Percentiles rank a stretch among this genome's conserved stretches.
Conservation (phyloP, 371 early-diverging fungal species). For the Mucor velutinosus region DNA sequence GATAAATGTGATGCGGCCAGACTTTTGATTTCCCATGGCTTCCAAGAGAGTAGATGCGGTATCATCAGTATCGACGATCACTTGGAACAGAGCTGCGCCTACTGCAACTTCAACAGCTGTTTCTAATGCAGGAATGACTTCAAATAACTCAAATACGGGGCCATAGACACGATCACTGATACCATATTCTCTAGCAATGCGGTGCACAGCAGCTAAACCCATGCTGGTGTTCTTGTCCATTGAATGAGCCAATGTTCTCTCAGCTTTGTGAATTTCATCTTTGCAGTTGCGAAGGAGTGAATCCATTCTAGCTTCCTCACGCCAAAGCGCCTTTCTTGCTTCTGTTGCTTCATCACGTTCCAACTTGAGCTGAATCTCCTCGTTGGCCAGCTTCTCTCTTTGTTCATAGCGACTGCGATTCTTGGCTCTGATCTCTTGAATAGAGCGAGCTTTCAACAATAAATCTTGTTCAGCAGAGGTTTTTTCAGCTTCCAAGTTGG, state of each 20-base stretch:
- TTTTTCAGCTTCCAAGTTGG: conserved; percentile 37
- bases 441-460: conserved; percentile 34
- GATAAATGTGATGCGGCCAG: conserved; percentile 96
- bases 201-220: conserved; percentile 74
- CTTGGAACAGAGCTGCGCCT: conserved; percentile 91
- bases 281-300: conserved; percentile 65
- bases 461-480: conserved; percentile 20
- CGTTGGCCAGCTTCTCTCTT: conserved; percentile 33
- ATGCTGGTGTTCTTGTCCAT: conserved; percentile 80
- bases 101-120: conserved; percentile 93
- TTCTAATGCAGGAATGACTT: conserved; percentile 80
- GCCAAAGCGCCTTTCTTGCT: conserved; percentile 86
- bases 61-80: conserved; percentile 95
- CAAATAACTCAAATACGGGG: conserved; percentile 90
- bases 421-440: conserved; percentile 48
- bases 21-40: conserved; percentile 70
- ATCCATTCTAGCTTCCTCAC: conserved; percentile 83
- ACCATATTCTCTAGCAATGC: conserved; percentile 64
- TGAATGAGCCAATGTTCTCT: conserved; percentile 70
- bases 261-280: conserved; percentile 78
- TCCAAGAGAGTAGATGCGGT: conserved; percentile 85
- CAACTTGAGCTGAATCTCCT: conserved; percentile 26
- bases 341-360: conserved; percentile 72
- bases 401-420: conserved; percentile 40
- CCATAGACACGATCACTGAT: conserved; percentile 82